Percentiles rank a stretch among this genome's conserved stretches.
Evolutionary conservation across 768 basidiomycete species (phyloP).

Genomic region (Russula foetens): DNA sequence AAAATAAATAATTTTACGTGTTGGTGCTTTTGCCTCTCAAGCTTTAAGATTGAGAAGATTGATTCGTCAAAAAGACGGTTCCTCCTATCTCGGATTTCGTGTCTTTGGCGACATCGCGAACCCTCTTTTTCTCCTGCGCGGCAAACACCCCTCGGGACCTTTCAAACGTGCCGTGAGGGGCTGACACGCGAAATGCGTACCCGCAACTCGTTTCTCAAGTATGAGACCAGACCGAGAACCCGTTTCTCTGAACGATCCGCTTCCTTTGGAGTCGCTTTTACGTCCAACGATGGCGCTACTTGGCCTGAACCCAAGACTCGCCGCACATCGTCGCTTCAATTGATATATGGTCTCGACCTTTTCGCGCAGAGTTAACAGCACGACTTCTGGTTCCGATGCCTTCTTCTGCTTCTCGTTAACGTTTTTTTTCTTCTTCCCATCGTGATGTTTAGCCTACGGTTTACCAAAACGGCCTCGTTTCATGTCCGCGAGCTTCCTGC

Average conservation of each 20-base stretch:
- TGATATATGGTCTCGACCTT: constrained; percentile 2
- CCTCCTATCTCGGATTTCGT: neutral
- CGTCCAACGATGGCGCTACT: constrained; percentile 9
- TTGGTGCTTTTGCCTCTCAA: constrained; percentile 1
- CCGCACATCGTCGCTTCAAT: neutral
- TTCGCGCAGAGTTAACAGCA: neutral
- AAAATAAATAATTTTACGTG: constrained; percentile 6
- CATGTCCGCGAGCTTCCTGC: constrained; percentile 6
- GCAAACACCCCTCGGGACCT: constrained; percentile 4
- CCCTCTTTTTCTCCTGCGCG: neutral
- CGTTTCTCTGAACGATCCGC: constrained; percentile 15
- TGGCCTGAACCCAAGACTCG: neutral
- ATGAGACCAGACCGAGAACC: constrained; percentile 10
- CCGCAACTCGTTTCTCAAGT: constrained; percentile 5
- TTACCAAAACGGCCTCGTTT: neutral
- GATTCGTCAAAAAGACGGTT: neutral
- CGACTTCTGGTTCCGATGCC: neutral
- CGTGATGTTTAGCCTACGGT: neutral
- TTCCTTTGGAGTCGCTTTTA: constrained; percentile 11
- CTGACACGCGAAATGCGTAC: constrained; percentile 3
- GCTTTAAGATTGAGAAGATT: constrained; percentile 13
- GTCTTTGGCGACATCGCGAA: neutral
- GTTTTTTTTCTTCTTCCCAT: neutral
- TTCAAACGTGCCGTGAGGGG: constrained; percentile 4
- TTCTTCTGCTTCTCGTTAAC: constrained; percentile 3